Percentiles rank a stretch among this genome's conserved stretches.
Conservation (phyloP, 441 rosid genomes). For the Arabidopsis hybrid region DNA sequence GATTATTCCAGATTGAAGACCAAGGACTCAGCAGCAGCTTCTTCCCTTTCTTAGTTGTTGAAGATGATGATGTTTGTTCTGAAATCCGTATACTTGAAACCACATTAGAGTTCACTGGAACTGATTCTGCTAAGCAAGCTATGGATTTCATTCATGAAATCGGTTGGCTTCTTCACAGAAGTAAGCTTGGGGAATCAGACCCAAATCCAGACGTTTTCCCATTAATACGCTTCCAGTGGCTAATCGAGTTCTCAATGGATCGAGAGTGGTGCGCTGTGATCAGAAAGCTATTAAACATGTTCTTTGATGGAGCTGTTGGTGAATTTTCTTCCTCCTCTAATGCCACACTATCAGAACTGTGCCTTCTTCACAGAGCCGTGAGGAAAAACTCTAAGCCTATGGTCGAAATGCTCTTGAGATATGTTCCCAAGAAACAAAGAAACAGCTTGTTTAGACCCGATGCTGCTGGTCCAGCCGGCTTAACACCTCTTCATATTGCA, state of each 20-base stretch:
- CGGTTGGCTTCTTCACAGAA: constrained; percentile 74
- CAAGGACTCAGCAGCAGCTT: constrained; percentile 56
- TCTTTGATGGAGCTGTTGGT: constrained; percentile 47
- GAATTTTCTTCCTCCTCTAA: constrained; percentile 38
- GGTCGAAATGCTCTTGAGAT: constrained; percentile 60
- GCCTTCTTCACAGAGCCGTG: constrained; percentile 68
- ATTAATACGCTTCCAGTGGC: constrained; percentile 58
- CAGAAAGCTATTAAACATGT: constrained; percentile 57
- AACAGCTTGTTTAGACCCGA: constrained; percentile 52
- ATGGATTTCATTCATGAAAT: constrained; percentile 65
- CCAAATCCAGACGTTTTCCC: constrained; percentile 46
- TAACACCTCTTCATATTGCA: constrained; percentile 74
- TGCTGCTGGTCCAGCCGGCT: constrained; percentile 61
- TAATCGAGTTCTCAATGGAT: constrained; percentile 65
- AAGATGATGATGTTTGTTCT: constrained; percentile 58
- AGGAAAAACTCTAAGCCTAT: constrained; percentile 54
- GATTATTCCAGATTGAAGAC: constrained; percentile 56
- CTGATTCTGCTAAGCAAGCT: constrained; percentile 55
- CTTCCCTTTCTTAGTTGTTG: constrained; percentile 68
- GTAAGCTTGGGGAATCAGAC: constrained; percentile 48
- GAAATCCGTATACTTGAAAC: constrained; percentile 64
- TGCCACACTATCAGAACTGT: constrained; percentile 51
- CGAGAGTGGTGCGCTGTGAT: constrained; percentile 70
- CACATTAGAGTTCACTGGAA: constrained; percentile 50
- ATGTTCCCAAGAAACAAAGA: constrained; percentile 41